phyloP scores from a whole-genome alignment of 768 basidiomycete genomes.

The Punctularia strigosozonata region DNA sequence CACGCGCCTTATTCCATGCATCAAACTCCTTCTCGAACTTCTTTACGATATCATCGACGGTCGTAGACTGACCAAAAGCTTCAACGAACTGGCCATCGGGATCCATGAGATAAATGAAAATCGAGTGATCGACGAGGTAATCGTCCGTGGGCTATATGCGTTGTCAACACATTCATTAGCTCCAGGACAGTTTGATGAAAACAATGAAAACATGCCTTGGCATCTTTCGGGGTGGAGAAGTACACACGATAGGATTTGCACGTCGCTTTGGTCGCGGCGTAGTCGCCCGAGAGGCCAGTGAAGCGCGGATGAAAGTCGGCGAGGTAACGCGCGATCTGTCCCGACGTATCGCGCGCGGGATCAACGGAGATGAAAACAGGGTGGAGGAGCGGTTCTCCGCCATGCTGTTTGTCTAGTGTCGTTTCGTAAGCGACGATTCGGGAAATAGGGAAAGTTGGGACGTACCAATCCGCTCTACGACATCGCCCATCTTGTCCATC shows the following conservation, averaged over 20 bases:
- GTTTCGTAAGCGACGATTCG: neutral
- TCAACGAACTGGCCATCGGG: slow-evolving; percentile 90
- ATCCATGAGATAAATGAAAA: slow-evolving; percentile 98
- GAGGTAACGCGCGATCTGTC: slow-evolving; percentile 51
- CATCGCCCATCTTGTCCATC: slow-evolving; percentile 83
- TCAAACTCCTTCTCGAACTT: slow-evolving; percentile 44
- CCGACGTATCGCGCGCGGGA: slow-evolving; percentile 74
- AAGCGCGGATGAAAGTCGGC: slow-evolving; percentile 88
- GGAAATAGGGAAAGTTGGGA: slow-evolving; percentile 3
- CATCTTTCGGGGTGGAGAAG: slow-evolving; percentile 89
- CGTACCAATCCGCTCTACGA: slow-evolving; percentile 66
- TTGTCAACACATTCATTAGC: too few relatives aligned
- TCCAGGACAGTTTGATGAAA: too few relatives aligned
- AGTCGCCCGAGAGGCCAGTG: slow-evolving; percentile 82
- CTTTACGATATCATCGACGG: slow-evolving; percentile 53
- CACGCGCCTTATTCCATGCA: slow-evolving; percentile 28
- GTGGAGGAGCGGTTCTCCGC: slow-evolving; percentile 61
- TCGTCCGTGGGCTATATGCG: slow-evolving; percentile 80
- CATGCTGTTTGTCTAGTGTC: slow-evolving; percentile 51
- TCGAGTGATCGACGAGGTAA: slow-evolving; percentile 94
- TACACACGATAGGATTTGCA: slow-evolving; percentile 98
- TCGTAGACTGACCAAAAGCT: slow-evolving; percentile 83
- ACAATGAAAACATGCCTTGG: too few relatives aligned
- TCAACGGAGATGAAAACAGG: slow-evolving; percentile 96
- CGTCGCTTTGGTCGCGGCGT: slow-evolving; percentile 68